Percentiles rank a stretch among this genome's conserved stretches.
phyloP scores from a whole-genome alignment of 1,139 yeast species.

The Saccharomycopsis hybrid region DNA sequence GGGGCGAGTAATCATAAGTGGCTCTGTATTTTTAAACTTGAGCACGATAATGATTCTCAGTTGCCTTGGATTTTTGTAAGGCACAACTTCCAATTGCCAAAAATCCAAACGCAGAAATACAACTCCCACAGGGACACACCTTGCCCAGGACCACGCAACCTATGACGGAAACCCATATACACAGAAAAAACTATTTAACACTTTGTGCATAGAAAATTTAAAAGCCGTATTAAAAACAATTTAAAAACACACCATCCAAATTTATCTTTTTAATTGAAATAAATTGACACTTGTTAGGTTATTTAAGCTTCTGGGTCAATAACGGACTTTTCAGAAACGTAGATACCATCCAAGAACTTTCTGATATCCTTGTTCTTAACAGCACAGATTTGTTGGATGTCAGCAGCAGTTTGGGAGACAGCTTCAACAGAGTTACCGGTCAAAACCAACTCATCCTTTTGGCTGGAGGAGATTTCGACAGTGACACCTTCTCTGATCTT shows the following conservation, averaged over 20 bases:
- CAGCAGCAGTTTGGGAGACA: constrained; percentile 98
- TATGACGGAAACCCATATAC: constrained; percentile 30
- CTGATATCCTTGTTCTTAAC: constrained; percentile 99
- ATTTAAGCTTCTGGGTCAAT: constrained; percentile 42
- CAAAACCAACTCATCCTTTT: constrained; percentile 91
- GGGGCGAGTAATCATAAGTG: constrained; percentile 42
- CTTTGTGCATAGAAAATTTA: neutral
- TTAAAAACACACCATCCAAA: too few relatives aligned
- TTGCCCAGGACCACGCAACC: too few relatives aligned
- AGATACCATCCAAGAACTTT: constrained; percentile 99
- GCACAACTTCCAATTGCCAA: constrained; percentile 9
- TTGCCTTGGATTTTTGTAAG: too few relatives aligned
- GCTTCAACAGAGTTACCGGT: constrained; percentile 96
- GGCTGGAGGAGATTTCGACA: constrained; percentile 71
- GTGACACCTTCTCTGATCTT: constrained; percentile 84
- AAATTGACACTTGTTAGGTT: too few relatives aligned
- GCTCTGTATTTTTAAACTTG: constrained; percentile 46
- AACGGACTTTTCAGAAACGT: constrained; percentile 94
- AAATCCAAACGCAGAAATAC: constrained; percentile 24
- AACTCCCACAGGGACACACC: too few relatives aligned
- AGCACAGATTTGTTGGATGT: constrained; percentile 95
- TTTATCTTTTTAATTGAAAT: too few relatives aligned
- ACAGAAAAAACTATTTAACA: constrained; percentile 21
- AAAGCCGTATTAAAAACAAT: neutral
- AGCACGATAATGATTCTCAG: constrained; percentile 51